Evolutionary conservation across 345 rosid species (phyloP), one percentile per base, ranked within the genome.

Genomic region (Durio zibethinus): DNA sequence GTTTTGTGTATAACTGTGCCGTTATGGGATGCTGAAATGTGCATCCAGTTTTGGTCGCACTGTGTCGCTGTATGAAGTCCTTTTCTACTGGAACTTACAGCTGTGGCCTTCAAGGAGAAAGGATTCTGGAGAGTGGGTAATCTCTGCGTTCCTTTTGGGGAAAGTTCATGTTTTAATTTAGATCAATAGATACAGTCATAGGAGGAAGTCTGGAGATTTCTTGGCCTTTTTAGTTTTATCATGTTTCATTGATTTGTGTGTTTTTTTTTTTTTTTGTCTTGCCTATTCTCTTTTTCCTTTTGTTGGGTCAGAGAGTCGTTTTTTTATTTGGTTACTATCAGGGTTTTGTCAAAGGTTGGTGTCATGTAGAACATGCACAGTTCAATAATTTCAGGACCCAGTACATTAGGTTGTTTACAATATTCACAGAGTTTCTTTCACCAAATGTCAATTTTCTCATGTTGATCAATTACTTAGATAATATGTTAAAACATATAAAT

Each of bases 1-100:
- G 84, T 72, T 94, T 94, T 77, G 97, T 94, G 53, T 94, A 86
- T 78, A 94, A 91, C 76, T 92, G 98, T 78, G 85, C 97, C 1
- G 96, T 92, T 63, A 94, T 92, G 97, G 92, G 98, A 68, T 92
- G 97, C 79, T 94, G 84, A 93, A n/a, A 40, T 33, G 27, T 18
- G 52, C 67, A 40, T 23, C 80, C 47, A 77, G 47, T 56, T 79
- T 70, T 76, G 75, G 75, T 76, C 53, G 38, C 79, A 79, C 29
- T 70, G 54, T n/a, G 38, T 53, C 36, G 62, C 65, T 14, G 68
- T 57, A 78, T 29, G 45, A 40, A 47, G 66, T 69, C 77, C 76
- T 61, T 10, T 31, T 65, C 47, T 38, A 31, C 38, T 53, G 65
- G 73, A 82, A 63, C 27, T 70, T 33, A 16, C 75, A 73, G 53